phyloP scores from a whole-genome alignment of 2,329 filamentous ascomycete genomes.

The Penicillium expansum region DNA sequence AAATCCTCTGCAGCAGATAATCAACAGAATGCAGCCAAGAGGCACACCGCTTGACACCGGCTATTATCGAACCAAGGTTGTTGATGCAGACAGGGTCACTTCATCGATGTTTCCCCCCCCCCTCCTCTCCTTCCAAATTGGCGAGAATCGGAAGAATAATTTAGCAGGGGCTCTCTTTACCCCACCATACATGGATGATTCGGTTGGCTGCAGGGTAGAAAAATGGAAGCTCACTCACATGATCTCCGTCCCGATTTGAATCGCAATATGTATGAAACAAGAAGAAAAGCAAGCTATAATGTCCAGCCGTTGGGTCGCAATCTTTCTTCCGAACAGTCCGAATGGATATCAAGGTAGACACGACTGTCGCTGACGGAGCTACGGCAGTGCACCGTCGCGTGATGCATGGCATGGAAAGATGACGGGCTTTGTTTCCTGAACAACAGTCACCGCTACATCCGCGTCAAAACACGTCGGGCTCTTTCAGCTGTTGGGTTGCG shows the following conservation, averaged over 20 bases:
- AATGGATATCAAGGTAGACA: conserved; percentile 33
- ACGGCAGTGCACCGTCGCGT: conserved; percentile 16
- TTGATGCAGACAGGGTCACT: conserved; percentile 4
- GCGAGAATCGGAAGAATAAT: conserved; percentile 6
- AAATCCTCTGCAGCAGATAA: conserved; percentile 4
- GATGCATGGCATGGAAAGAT: conserved; percentile 18
- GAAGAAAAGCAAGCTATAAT: not conserved
- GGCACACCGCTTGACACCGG: conserved; percentile 21
- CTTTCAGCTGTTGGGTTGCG: conserved; percentile 6
- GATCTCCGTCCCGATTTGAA: conserved; percentile 12
- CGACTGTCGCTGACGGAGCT: conserved; percentile 20
- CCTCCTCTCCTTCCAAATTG: conserved; percentile 2
- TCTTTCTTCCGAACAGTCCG: conserved; percentile 33
- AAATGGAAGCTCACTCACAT: conserved; percentile 15
- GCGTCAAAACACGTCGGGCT: conserved; percentile 10
- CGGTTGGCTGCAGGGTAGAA: conserved; percentile 15
- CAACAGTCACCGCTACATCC: conserved; percentile 23
- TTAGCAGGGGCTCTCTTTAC: not conserved
- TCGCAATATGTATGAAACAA: conserved; percentile 4
- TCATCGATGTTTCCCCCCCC: conserved; percentile 4
- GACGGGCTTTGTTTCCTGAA: conserved; percentile 12
- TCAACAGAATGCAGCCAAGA: conserved; percentile 22
- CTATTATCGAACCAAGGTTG: not conserved
- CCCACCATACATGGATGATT: conserved; percentile 16
- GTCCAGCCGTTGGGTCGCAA: conserved; percentile 9